Conservation (phyloP, 805 yeast species). For the Ogataea neopini region DNA sequence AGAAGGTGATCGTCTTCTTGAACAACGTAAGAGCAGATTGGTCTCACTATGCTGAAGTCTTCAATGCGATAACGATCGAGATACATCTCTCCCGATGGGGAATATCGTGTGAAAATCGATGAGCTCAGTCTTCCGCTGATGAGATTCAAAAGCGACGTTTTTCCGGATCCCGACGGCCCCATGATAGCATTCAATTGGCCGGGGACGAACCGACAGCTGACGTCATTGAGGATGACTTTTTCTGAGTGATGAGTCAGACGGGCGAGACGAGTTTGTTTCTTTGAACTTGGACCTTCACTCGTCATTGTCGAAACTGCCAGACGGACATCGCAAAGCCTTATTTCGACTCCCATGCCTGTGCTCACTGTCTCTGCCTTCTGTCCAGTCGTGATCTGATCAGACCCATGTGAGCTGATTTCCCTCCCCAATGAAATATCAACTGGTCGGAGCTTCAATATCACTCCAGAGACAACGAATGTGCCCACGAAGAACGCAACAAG, state of each 20-base stretch:
- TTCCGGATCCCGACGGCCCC: constrained; percentile 85
- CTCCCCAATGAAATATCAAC: constrained; percentile 54
- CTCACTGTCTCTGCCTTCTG: too few relatives aligned
- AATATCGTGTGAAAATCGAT: constrained; percentile 30
- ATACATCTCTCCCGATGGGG: constrained; percentile 42
- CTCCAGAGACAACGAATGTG: constrained; percentile 48
- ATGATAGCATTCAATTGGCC: constrained; percentile 68
- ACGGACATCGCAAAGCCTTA: constrained; percentile 24
- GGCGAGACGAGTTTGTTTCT: neutral
- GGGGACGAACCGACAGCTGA: constrained; percentile 53
- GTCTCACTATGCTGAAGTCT: constrained; percentile 34
- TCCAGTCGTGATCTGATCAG: constrained; percentile 14
- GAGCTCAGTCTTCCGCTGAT: constrained; percentile 58
- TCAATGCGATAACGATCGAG: constrained; percentile 40
- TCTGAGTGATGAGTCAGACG: constrained; percentile 19
- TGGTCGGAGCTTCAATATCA: constrained; percentile 48
- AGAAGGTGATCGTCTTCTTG: constrained; percentile 78
- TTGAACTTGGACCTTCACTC: too few relatives aligned
- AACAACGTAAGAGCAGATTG: constrained; percentile 71
- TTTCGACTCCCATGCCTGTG: constrained; percentile 10
- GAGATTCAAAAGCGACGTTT: constrained; percentile 63
- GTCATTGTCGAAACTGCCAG: constrained; percentile 25
- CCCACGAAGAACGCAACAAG: constrained; percentile 60
- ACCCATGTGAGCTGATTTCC: constrained; percentile 21
- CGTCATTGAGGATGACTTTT: constrained; percentile 42